Evolutionary conservation across 2,329 filamentous ascomycete genomes (phyloP), one percentile per base, ranked within the genome.

Genomic region (Huntiella moniliformis): DNA sequence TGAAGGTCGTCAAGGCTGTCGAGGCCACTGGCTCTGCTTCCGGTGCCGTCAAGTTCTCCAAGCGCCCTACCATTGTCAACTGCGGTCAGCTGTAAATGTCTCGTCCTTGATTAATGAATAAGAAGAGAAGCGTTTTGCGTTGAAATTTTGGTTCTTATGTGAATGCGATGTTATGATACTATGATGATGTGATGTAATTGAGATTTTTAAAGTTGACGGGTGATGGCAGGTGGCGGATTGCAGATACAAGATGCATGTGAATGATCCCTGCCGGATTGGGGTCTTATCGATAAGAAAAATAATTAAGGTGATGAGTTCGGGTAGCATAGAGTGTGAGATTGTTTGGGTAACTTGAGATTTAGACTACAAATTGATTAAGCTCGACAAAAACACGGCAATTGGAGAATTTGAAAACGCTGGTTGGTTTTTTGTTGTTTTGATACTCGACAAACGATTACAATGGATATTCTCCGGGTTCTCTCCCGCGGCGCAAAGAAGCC

Each of bases 381-480:
- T 17, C 11, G 17, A 10, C 16, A 39, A 15, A 15, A 7, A 13
- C 10, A 16, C 17, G 22, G 22, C 22, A 7, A 5, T 28, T 28
- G 22, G 8, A 28, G 22, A 7, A 28, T 28, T 28, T 6, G 8
- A 28, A 28, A 7, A 7, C 6, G 22, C 22, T 28, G n/a, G n/a
- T 28, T 28, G 22, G 1, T 5, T 22, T 22, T 22, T 22, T 22
- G 2, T 28, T 28, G n/a, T n/a, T 28, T 28, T 28, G 22, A 28
- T 28, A 17, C 31, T n/a, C 18, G 39, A 42, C 22, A 13, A 28
- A 12, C 17, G 18, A 10, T 39, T 46, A 53, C 42, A 47, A 82
- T 82, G 79, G 79, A 86, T 61, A 76, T 84, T 46, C 66, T 84
- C 56, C 83, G 77, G 55, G 64, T 86, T 31, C 65, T 86, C 49